Conservation (phyloP, 2,329 filamentous ascomycete species). For the Beauveria pseudobassiana region DNA sequence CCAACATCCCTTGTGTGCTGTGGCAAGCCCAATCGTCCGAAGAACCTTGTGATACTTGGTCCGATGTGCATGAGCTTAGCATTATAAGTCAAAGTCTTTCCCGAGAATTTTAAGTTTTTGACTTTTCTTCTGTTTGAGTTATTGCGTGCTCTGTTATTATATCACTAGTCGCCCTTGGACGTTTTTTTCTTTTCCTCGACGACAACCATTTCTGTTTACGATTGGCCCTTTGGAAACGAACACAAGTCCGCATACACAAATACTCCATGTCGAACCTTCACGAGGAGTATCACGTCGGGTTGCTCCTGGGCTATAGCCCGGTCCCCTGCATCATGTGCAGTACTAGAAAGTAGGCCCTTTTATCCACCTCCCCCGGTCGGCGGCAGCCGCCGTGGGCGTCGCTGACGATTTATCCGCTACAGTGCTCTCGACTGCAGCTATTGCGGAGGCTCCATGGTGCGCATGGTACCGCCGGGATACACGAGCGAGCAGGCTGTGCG, state of each 20-base stretch:
- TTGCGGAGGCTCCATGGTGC: conserved; percentile 7
- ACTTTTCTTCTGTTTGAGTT: neutral
- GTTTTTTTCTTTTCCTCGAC: neutral
- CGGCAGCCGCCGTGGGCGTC: neutral
- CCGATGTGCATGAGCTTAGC: neutral
- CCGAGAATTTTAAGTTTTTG: neutral
- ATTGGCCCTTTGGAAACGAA: neutral
- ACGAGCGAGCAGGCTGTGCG: conserved; percentile 9
- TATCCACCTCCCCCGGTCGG: neutral
- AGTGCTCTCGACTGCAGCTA: conserved; percentile 7
- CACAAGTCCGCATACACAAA: neutral
- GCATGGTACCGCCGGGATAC: conserved; percentile 10
- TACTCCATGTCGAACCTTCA: neutral
- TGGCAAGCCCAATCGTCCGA: neutral
- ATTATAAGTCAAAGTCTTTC: neutral
- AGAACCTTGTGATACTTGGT: neutral
- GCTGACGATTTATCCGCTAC: neutral
- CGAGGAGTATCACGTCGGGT: conserved; percentile 5
- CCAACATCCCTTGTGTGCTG: neutral
- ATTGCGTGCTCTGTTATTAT: neutral
- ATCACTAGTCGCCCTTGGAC: neutral
- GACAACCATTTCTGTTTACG: neutral
- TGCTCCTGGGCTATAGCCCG: conserved; percentile 4
- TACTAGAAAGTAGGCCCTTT: neutral
- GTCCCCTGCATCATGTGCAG: conserved; percentile 11